A percentile compares a stretch with the other conserved stretches of the same genome.
Conservation (phyloP, 2,329 filamentous ascomycete genomes). For the Colletotrichum horii region DNA sequence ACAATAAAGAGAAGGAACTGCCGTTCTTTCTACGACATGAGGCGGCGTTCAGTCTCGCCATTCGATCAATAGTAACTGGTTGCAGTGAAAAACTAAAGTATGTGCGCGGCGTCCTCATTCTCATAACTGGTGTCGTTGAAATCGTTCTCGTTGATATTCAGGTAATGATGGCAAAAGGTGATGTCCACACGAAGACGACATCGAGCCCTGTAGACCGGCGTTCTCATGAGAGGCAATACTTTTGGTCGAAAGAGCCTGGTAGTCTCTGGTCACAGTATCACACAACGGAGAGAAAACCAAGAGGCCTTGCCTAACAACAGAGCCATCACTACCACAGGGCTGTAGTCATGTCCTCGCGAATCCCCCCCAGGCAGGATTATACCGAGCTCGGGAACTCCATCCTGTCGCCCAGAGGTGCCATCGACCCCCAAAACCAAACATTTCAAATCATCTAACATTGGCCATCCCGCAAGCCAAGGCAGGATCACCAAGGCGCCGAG, state of each 20-base stretch:
- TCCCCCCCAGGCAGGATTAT: rapidly evolving
- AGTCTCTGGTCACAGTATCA: not conserved
- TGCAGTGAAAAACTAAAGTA: not conserved
- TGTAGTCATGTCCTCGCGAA: not conserved
- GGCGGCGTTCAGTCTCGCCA: not conserved
- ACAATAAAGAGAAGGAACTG: too few species aligned
- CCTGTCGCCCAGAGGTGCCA: not conserved
- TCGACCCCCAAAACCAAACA: not conserved
- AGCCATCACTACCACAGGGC: not conserved
- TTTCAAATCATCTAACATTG: not conserved
- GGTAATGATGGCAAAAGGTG: not conserved
- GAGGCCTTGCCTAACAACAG: not conserved
- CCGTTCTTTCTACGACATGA: not conserved
- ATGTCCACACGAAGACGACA: not conserved
- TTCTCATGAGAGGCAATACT: rapidly evolving
- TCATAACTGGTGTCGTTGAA: too few species aligned
- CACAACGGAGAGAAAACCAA: not conserved
- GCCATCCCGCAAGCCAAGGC: not conserved
- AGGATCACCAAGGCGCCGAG: not conserved
- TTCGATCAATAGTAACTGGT: not conserved
- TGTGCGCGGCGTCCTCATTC: too few species aligned
- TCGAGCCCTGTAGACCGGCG: too few species aligned
- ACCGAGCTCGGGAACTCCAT: not conserved
- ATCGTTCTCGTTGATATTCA: rapidly evolving
- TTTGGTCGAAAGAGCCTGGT: not conserved